Base-by-base conservation (phyloP, 192 early-diverging fungal species). In the Coemansia sp. region DNA sequence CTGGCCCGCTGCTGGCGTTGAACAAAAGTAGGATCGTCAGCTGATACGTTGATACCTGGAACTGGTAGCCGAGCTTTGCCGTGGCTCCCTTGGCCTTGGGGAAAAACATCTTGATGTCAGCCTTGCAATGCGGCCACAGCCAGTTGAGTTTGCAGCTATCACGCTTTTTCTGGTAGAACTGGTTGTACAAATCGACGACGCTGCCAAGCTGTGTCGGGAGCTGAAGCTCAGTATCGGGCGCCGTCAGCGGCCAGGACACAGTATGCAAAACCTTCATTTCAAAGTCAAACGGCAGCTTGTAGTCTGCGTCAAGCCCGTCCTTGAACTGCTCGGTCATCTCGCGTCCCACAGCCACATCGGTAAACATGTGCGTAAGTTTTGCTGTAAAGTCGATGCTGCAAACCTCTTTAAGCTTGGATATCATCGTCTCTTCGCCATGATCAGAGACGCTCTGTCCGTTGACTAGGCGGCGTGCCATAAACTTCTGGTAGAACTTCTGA, bases 301-400 rank as follows among this genome's bases (percentile, higher is more conserved):
- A 75, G 23, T 78, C 76, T 20, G 70, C 72, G 4, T 81, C 67
- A 59, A 79, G 64, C 5, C 72, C 59, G 9, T 91, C 89, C 76
- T 85, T 91, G 83, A 97, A 97, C 52, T 85, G 82, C 37, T 90
- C 88, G 37, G 95, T 92, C 67, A 97, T 79, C 39, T 96, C 95
- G 71, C 91, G 94, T 73, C 94, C 94, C 18, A 97, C 68, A 20
- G 86, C 86, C 70, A 99, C 93, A 68, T 99, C 97, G 21, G 86
- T 89, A 70, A 99, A 97, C 97, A 99, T 98, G 53, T 93, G 88
- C 78, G 94, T 88, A 57, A 99, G 85, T 70, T 95, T 96, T 59
- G 85, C 87, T 0, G 95, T 99, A 74, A 96, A 96, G 77, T 99
- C 97, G 42, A 91, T 88, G 20, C 97, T 95, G 71, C 94, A 95